phyloP scores from a whole-genome alignment of 2,329 filamentous ascomycete species.

The Periconia macrospinosa region DNA sequence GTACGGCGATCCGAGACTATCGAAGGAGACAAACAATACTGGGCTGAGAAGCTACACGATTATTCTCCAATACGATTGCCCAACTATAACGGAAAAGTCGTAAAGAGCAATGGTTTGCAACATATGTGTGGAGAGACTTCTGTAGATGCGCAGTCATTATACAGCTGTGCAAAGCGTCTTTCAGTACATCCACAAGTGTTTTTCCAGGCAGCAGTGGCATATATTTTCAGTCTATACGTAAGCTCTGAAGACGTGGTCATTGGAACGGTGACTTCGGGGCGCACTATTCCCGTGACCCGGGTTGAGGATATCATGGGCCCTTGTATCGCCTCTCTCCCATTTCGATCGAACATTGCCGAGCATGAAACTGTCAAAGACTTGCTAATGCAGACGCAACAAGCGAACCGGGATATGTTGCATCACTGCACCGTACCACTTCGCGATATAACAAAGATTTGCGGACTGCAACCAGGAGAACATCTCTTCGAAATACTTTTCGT shows the following conservation, averaged over 20 bases:
- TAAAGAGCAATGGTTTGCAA: slow-evolving; percentile 8
- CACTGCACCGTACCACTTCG: slow-evolving; percentile 66
- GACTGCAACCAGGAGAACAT: slow-evolving; percentile 55
- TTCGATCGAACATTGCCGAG: slow-evolving; percentile 63
- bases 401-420: slow-evolving; percentile 67
- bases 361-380: slow-evolving; percentile 61
- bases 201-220: slow-evolving; percentile 72
- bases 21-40: slow-evolving; percentile 56
- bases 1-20: slow-evolving; percentile 1
- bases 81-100: slow-evolving; percentile 53
- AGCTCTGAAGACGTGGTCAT: slow-evolving; percentile 70
- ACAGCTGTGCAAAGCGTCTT: slow-evolving; percentile 22
- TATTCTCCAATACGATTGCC: slow-evolving; percentile 61
- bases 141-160: slow-evolving; percentile 17
- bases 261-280: slow-evolving; percentile 80
- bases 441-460: slow-evolving; percentile 67
- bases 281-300: slow-evolving; percentile 69
- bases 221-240: slow-evolving; percentile 66
- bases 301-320: slow-evolving; percentile 79
- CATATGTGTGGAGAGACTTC: slow-evolving; percentile 22
- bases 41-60: slow-evolving; percentile 66
- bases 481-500: slow-evolving; percentile 81
- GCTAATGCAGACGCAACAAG: slow-evolving; percentile 63
- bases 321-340: slow-evolving; percentile 74
- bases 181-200: slow-evolving; percentile 67